Conservation (phyloP, 2,329 filamentous ascomycete species). For the Pseudogymnoascus pannorum region DNA sequence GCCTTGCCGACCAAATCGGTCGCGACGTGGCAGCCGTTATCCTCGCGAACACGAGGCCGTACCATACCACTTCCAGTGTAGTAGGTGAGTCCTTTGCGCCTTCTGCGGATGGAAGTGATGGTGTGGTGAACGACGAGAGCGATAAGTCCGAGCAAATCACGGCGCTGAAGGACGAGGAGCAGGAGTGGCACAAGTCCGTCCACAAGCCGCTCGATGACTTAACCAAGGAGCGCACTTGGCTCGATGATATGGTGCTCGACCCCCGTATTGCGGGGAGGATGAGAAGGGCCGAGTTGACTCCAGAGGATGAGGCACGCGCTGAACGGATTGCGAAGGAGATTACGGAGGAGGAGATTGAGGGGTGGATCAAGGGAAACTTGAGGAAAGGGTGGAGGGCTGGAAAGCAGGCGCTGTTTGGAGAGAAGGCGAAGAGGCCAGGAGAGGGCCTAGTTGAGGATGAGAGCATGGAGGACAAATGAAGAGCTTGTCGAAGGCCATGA, state of each 20-base stretch:
- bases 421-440: constrained; percentile 17
- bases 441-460: constrained; percentile 9
- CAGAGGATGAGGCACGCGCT: constrained; percentile 63
- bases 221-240: constrained; percentile 65
- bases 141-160: constrained; percentile 52
- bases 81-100: constrained; percentile 37
- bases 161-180: constrained; percentile 63
- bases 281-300: constrained; percentile 64
- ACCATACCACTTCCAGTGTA: constrained; percentile 34
- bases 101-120: constrained; percentile 8
- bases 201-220: constrained; percentile 47
- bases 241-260: constrained; percentile 68
- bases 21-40: constrained; percentile 82
- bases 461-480: not conserved
- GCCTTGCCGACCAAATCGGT: constrained; percentile 81
- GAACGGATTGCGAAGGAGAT: constrained; percentile 45
- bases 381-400: constrained; percentile 38
- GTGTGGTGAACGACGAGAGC: constrained; percentile 16
- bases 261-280: constrained; percentile 69
- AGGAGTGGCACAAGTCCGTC: constrained; percentile 76
- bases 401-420: constrained; percentile 17
- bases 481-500: not conserved
- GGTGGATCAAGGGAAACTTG: constrained; percentile 56
- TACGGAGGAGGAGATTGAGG: constrained; percentile 62
- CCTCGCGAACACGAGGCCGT: constrained; percentile 49